phyloP scores from a whole-genome alignment of 2,329 filamentous ascomycete genomes.

The Monosporascus sp. region DNA sequence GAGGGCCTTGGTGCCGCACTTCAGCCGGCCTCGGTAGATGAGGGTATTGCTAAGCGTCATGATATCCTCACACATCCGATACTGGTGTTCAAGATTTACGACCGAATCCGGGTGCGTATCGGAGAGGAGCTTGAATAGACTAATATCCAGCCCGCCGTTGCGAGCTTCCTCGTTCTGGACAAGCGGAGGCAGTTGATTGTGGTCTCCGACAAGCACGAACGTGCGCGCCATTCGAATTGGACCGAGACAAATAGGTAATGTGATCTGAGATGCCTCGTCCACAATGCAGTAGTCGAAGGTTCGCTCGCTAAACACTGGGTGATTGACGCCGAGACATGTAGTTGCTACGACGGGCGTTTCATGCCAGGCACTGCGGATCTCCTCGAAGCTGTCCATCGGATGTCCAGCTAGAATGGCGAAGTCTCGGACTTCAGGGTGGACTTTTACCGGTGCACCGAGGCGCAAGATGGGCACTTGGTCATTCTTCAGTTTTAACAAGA shows the following conservation, averaged over 20 bases:
- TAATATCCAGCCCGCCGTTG: slow-evolving; percentile 82
- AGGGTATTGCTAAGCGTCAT: slow-evolving; percentile 90
- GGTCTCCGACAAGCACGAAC: slow-evolving; percentile 93
- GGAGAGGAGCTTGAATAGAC: slow-evolving; percentile 88
- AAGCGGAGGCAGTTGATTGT: slow-evolving; percentile 90
- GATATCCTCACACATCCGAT: slow-evolving; percentile 96
- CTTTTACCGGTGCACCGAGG: slow-evolving; percentile 78
- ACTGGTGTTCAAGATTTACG: slow-evolving; percentile 89
- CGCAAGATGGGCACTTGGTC: slow-evolving; percentile 75
- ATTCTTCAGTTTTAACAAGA: slow-evolving; percentile 81
- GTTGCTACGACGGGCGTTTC: slow-evolving; percentile 86
- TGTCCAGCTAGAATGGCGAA: slow-evolving; percentile 76
- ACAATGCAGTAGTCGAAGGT: slow-evolving; percentile 98
- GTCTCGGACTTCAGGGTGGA: slow-evolving; percentile 80
- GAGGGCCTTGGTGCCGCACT: slow-evolving; percentile 77
- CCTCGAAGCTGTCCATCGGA: slow-evolving; percentile 71
- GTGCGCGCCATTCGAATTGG: slow-evolving; percentile 89
- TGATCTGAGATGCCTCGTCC: slow-evolving; percentile 96
- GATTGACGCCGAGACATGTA: slow-evolving; percentile 87
- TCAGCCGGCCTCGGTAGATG: slow-evolving; percentile 86
- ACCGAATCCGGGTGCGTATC: slow-evolving; percentile 84
- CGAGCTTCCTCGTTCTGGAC: slow-evolving; percentile 88
- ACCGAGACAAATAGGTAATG: slow-evolving; percentile 86
- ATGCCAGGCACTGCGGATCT: slow-evolving; percentile 79
- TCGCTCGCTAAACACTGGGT: slow-evolving; percentile 80